Conservation (phyloP, 1,284 basidiomycete genomes). For the Trichosporon coremiiforme region DNA sequence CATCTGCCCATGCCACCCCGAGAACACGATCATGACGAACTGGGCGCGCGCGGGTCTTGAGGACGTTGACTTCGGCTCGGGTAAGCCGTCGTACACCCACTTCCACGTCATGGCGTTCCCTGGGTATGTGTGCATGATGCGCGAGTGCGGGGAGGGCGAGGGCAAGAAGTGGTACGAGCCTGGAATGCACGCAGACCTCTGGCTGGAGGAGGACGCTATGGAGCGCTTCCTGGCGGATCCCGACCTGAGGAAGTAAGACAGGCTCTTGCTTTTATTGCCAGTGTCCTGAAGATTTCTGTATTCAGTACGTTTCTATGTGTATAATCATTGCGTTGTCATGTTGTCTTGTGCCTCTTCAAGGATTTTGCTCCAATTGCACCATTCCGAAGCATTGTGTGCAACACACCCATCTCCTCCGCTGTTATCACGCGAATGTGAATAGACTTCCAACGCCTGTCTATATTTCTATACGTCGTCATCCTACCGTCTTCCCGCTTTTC, state of each 20-base stretch:
- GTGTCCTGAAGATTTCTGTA: background rate
- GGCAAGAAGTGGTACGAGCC: slow-evolving; percentile 26
- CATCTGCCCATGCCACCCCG: slow-evolving; percentile 56
- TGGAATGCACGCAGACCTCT: slow-evolving; percentile 22
- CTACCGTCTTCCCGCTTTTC: background rate
- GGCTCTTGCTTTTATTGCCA: no score
- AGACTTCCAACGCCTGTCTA: background rate
- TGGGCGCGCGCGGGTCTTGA: slow-evolving; percentile 58
- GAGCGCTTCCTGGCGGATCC: slow-evolving; percentile 20
- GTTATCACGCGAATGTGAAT: no score
- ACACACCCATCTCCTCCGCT: no score
- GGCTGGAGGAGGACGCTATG: slow-evolving; percentile 27
- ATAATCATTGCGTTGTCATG: background rate
- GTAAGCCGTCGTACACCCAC: slow-evolving; percentile 45
- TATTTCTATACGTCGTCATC: background rate
- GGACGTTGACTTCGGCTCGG: slow-evolving; percentile 56
- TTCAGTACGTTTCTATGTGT: background rate
- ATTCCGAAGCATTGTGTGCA: no score
- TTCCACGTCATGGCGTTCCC: slow-evolving; percentile 25
- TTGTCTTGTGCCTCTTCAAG: no score
- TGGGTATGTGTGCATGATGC: slow-evolving; percentile 21
- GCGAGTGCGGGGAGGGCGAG: background rate
- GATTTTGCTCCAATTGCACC: no score
- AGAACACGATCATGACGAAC: slow-evolving; percentile 55
- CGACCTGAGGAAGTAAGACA: background rate